Conservation (phyloP, 1,139 yeast species). For the Kodamaea sp. region DNA sequence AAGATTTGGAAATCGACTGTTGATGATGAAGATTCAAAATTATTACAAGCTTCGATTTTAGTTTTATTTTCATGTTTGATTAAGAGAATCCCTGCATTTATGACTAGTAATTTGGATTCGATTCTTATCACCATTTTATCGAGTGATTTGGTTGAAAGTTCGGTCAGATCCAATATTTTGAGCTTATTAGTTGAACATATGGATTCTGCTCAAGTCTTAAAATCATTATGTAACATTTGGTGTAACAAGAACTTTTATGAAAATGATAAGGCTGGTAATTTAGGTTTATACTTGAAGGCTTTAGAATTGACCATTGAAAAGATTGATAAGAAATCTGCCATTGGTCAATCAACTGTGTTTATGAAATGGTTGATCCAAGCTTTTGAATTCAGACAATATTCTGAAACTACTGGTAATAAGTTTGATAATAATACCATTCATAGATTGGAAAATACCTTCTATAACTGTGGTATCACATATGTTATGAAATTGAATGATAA, state of each 20-base stretch:
- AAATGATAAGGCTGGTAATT: constrained; percentile 47
- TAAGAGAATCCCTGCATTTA: constrained; percentile 83
- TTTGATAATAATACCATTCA: constrained; percentile 74
- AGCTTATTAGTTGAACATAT: constrained; percentile 63
- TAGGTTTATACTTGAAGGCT: constrained; percentile 67
- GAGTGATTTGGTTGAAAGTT: constrained; percentile 54
- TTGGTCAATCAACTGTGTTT: constrained; percentile 64
- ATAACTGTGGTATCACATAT: constrained; percentile 66
- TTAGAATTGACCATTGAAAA: constrained; percentile 63
- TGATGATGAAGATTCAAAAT: constrained; percentile 24
- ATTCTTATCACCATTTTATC: constrained; percentile 56
- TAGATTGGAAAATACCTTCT: constrained; percentile 75
- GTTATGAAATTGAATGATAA: constrained; percentile 93
- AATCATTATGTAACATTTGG: constrained; percentile 65
- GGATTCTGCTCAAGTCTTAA: constrained; percentile 61
- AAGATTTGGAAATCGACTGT: constrained; percentile 46
- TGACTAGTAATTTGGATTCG: constrained; percentile 64
- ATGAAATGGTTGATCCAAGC: constrained; percentile 67
- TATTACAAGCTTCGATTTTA: constrained; percentile 63
- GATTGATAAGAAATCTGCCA: constrained; percentile 71
- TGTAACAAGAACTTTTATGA: constrained; percentile 28
- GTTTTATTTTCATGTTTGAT: constrained; percentile 72
- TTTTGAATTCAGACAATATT: constrained; percentile 61
- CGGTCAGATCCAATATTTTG: constrained; percentile 64
- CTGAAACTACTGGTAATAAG: constrained; percentile 28